Conservation (phyloP, 306 rosid species). For the Begonia masoniana region DNA sequence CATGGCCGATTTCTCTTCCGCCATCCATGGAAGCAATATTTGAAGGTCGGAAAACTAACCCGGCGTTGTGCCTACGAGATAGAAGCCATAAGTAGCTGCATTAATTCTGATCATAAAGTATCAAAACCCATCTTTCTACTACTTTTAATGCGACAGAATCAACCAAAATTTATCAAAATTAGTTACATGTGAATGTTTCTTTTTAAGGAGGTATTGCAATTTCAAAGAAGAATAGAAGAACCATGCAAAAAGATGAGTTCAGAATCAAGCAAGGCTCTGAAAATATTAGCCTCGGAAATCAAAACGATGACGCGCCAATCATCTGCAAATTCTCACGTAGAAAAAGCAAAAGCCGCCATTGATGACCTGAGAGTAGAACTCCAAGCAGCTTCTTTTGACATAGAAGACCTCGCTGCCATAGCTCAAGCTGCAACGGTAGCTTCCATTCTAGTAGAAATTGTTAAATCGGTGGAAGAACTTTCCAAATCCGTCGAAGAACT, state of each 20-base stretch:
- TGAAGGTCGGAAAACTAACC: slow-evolving; percentile 29
- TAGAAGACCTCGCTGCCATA: slow-evolving; percentile 34
- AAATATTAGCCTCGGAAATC: slow-evolving; percentile 35
- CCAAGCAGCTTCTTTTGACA: slow-evolving; percentile 18
- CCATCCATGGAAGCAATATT: slow-evolving; percentile 47
- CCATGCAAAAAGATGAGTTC: slow-evolving; percentile 52
- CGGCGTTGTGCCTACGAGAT: slow-evolving; percentile 35
- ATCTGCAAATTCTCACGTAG: slow-evolving; percentile 27
- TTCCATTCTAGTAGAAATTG: slow-evolving; percentile 51
- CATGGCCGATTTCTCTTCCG: slow-evolving; percentile 31
- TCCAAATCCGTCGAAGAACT: slow-evolving; percentile 53
- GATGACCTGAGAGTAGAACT: slow-evolving; percentile 45
- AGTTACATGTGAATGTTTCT: too few species aligned
- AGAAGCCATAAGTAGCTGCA: slow-evolving; percentile 30
- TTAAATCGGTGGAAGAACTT: slow-evolving; percentile 44
- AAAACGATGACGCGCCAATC: slow-evolving; percentile 45
- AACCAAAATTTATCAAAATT: too few species aligned
- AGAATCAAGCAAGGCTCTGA: slow-evolving; percentile 50
- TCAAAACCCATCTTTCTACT: too few species aligned
- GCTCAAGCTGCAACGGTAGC: slow-evolving; percentile 55
- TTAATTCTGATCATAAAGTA: slow-evolving; percentile 18
- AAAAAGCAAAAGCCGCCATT: slow-evolving; percentile 34
- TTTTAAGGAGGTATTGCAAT: slow-evolving; percentile 32
- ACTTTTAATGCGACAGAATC: too few species aligned
- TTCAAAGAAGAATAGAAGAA: slow-evolving; percentile 33